phyloP scores from a whole-genome alignment of 1,284 basidiomycete species.

The Dichomitus squalens region DNA sequence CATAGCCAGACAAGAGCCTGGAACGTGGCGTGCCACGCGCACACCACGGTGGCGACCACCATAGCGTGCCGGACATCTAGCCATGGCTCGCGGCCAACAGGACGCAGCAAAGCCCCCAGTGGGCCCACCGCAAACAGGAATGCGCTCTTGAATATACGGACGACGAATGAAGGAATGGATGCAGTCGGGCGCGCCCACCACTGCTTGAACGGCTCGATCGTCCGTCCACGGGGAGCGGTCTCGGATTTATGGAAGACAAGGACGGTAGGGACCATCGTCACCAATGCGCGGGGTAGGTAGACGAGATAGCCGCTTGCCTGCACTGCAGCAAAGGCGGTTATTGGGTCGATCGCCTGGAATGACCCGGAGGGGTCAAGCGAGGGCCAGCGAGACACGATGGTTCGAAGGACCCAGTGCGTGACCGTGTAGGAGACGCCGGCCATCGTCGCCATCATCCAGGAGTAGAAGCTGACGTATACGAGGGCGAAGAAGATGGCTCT shows the following conservation, averaged over 20 bases:
- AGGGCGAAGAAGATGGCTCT: not conserved
- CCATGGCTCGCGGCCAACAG: not conserved
- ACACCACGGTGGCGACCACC: not conserved
- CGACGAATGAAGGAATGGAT: not conserved
- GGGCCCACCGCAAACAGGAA: not conserved
- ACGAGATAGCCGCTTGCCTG: not conserved
- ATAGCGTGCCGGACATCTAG: not conserved
- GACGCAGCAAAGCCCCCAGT: not conserved
- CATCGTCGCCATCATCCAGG: not conserved
- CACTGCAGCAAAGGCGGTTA: not conserved
- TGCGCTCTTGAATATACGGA: not conserved
- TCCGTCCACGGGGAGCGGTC: not conserved
- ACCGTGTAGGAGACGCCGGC: not conserved
- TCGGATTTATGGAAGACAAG: not conserved
- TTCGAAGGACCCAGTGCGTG: not conserved
- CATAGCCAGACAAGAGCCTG: not conserved
- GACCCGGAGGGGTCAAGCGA: not conserved
- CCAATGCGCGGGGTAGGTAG: not conserved
- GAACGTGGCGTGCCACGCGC: not conserved
- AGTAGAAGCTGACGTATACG: not conserved
- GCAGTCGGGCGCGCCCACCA: not conserved
- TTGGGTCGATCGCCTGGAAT: not conserved
- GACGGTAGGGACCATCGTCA: not conserved
- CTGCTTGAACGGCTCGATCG: not conserved
- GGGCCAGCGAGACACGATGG: not conserved